Conservation (phyloP, 2,329 filamentous ascomycete species). For the Colletotrichum tofieldiae region DNA sequence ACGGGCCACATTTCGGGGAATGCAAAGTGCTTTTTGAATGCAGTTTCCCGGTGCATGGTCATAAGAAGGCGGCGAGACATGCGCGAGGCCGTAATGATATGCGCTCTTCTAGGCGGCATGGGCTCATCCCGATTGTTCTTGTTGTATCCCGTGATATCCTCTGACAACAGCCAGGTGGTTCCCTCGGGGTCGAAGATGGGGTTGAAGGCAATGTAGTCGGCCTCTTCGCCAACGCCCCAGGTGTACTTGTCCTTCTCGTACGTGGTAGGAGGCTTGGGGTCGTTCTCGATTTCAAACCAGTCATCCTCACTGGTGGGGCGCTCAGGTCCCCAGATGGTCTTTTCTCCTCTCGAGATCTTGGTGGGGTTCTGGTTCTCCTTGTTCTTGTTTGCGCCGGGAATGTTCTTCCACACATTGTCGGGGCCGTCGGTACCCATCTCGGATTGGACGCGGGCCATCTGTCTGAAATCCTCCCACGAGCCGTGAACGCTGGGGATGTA, state of each 20-base stretch:
- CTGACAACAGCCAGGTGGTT: slow-evolving; percentile 86
- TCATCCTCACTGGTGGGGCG: slow-evolving; percentile 78
- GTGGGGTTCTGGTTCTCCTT: slow-evolving; percentile 47
- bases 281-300: slow-evolving; percentile 81
- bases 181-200: slow-evolving; percentile 92
- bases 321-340: slow-evolving; percentile 87
- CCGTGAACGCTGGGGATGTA: slow-evolving; percentile 85
- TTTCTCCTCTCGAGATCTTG: slow-evolving; percentile 61
- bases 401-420: slow-evolving; percentile 77
- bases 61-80: slow-evolving; percentile 85
- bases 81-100: slow-evolving; percentile 90
- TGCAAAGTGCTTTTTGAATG: slow-evolving; percentile 87
- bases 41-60: slow-evolving; percentile 93
- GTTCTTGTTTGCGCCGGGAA: slow-evolving; percentile 58
- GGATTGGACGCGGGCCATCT: slow-evolving; percentile 82
- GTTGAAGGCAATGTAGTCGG: slow-evolving; percentile 92
- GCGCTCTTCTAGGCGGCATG: slow-evolving; percentile 79
- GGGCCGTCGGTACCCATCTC: slow-evolving; percentile 77
- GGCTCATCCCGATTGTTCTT: slow-evolving; percentile 70
- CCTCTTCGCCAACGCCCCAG: slow-evolving; percentile 93
- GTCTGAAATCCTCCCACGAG: slow-evolving; percentile 84
- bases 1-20: slow-evolving; percentile 98
- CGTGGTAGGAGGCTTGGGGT: slow-evolving; percentile 78
- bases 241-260: slow-evolving; percentile 85
- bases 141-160: slow-evolving; percentile 91